Evolutionary conservation across 106 monocot genomes (phyloP).

Genomic region (Allium sativum): DNA sequence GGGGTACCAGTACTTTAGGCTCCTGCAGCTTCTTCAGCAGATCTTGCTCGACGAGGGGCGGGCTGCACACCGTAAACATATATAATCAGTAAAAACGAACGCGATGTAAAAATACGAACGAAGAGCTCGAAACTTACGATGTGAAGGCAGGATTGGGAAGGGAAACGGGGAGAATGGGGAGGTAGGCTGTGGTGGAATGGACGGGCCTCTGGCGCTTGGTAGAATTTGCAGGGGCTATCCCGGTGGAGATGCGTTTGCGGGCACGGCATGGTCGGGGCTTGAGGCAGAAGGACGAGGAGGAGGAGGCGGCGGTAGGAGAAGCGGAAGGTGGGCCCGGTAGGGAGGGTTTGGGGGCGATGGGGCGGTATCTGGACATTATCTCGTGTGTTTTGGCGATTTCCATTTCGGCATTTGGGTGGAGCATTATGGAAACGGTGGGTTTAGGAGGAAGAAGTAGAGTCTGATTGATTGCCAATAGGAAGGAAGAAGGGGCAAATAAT

Average conservation of each 20-base stretch:
- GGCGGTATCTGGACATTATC: conserved; percentile 78
- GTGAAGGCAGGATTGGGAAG: background rate
- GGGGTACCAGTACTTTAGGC: conserved; percentile 49
- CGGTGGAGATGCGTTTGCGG: conserved; percentile 9
- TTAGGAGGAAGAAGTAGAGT: conserved; percentile 12
- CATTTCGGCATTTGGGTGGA: conserved; percentile 17
- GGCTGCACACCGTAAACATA: background rate
- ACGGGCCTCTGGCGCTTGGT: conserved; percentile 8
- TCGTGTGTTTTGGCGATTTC: conserved; percentile 74
- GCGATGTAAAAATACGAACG: background rate
- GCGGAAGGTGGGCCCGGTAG: background rate
- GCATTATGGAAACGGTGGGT: conserved; percentile 17
- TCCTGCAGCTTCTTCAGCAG: conserved; percentile 45
- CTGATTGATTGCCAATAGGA: conserved; percentile 33
- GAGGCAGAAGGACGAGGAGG: conserved; percentile 6
- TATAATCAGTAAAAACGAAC: background rate
- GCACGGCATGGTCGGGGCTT: conserved; percentile 14
- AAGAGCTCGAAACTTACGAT: conserved; percentile 12
- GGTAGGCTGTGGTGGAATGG: conserved; percentile 18
- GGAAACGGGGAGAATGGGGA: background rate
- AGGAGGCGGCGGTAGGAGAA: background rate
- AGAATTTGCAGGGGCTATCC: background rate
- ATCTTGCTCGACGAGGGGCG: conserved; percentile 40
- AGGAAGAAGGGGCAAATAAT: conserved; percentile 2
- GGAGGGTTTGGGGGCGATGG: conserved; percentile 78